These are phyloP conservation scores for Hypoxylon sp. DNA, from an alignment of 2,329 filamentous ascomycete species.

Conservation along the genomic window DNA sequence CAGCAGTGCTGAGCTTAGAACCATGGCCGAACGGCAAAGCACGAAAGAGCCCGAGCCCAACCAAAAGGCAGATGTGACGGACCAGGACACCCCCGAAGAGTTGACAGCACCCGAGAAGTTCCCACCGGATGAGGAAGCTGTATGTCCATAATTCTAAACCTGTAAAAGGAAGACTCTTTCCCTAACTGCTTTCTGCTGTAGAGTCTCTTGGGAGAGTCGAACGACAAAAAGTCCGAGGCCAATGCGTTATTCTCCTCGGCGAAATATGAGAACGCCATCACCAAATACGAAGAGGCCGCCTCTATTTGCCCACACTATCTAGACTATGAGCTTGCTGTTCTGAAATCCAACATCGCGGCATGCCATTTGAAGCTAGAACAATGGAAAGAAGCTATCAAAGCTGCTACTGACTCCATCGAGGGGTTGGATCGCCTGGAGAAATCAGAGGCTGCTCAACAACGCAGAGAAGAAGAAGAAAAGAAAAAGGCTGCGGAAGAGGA, in stretches of 20 bases:
- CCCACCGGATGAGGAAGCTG: conserved; percentile 68
- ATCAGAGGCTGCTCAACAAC: conserved; percentile 48
- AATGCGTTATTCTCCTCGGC: conserved; percentile 82
- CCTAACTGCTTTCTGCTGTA: conserved; percentile 49
- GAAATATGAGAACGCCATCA: conserved; percentile 81
- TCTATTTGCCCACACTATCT: conserved; percentile 84
- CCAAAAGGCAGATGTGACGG: conserved; percentile 33
- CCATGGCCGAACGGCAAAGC: conserved; percentile 33
- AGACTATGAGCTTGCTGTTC: conserved; percentile 87
- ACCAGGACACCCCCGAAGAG: conserved; percentile 44
- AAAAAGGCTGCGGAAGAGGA: conserved; percentile 58
- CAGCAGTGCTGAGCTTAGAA: background rate
- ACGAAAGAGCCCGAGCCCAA: conserved; percentile 28
- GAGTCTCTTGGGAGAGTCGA: conserved; percentile 77
- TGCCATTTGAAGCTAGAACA: conserved; percentile 87
- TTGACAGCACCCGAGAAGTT: conserved; percentile 56
- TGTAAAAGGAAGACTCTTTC: too few relatives aligned
- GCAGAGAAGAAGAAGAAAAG: conserved; percentile 60
- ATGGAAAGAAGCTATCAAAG: conserved; percentile 84
- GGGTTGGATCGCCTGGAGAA: conserved; percentile 72
- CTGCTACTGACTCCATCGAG: conserved; percentile 79
- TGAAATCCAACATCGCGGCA: conserved; percentile 89
- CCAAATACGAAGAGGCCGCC: conserved; percentile 84
- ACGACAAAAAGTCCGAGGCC: conserved; percentile 77
- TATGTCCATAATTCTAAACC: conserved; percentile 50